These are phyloP conservation scores for Musa beccarii DNA, from an alignment of 176 grass and related monocot species.

Conservation along the genomic window DNA sequence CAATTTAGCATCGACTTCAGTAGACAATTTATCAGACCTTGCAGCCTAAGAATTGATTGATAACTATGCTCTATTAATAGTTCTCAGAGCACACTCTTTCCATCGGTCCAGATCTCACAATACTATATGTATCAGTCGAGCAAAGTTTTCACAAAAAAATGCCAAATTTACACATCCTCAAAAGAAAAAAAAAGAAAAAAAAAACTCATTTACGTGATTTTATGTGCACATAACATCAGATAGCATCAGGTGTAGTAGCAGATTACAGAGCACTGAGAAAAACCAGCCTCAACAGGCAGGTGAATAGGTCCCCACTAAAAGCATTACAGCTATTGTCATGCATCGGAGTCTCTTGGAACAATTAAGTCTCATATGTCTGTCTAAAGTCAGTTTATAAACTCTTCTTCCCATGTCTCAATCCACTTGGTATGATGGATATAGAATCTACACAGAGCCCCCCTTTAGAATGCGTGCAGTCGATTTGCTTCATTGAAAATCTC, in stretches of 20 bases:
- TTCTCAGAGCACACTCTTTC: no score
- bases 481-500: slow-evolving; percentile 22
- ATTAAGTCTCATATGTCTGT: background rate
- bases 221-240: background rate
- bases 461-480: slow-evolving; percentile 20
- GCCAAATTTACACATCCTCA: background rate
- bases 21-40: background rate
- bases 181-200: background rate
- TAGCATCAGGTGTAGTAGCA: background rate
- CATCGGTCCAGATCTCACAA: no score
- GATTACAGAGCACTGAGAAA: background rate
- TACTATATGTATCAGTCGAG: no score
- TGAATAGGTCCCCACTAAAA: background rate
- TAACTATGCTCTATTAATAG: background rate
- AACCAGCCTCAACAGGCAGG: background rate
- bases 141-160: background rate
- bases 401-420: slow-evolving; percentile 3
- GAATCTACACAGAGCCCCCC: slow-evolving; percentile 17
- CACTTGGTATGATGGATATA: slow-evolving; percentile 2
- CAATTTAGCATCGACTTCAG: background rate
- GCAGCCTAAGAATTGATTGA: background rate
- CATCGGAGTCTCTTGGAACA: background rate
- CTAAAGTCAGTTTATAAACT: background rate
- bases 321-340: background rate
- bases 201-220: background rate